Conservation (phyloP, 495 filamentous ascomycete genomes). For the Xylaria scruposa region DNA sequence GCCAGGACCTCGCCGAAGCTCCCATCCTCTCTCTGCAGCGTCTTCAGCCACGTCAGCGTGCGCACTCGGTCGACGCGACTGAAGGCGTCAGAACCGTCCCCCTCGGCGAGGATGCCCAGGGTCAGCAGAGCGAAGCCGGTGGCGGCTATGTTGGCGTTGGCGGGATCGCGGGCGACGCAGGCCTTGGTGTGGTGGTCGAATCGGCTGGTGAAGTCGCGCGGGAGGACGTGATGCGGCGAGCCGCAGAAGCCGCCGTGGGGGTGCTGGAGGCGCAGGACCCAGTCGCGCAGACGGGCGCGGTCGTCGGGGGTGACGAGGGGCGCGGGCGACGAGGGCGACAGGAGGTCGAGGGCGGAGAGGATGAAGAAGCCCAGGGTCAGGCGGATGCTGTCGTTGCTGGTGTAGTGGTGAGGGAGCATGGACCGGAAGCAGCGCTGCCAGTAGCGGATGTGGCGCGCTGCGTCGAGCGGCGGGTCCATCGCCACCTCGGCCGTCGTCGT, state of each 20-base stretch:
- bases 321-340: constrained; percentile 40
- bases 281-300: constrained; percentile 44
- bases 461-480: constrained; percentile 63
- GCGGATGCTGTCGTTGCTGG: constrained; percentile 84
- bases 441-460: constrained; percentile 82
- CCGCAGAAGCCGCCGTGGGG: constrained; percentile 80
- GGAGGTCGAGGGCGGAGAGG: constrained; percentile 52
- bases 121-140: constrained; percentile 86
- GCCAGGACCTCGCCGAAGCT: constrained; percentile 87
- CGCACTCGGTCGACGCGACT: constrained; percentile 67
- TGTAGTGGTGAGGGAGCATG: constrained; percentile 80
- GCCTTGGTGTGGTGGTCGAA: constrained; percentile 44
- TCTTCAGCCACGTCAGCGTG: constrained; percentile 75
- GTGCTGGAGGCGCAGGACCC: constrained; percentile 77
- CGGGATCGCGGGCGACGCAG: constrained; percentile 61
- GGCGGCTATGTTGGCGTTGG: constrained; percentile 82
- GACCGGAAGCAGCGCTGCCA: constrained; percentile 89
- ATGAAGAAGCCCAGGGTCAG: constrained; percentile 90
- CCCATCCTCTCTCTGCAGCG: constrained; percentile 81
- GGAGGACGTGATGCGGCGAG: constrained; percentile 62
- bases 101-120: constrained; percentile 77
- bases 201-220: constrained; percentile 40
- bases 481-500: constrained; percentile 32
- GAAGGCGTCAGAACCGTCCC: constrained; percentile 56
- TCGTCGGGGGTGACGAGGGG: constrained; percentile 46